Evolutionary conservation across 192 early-diverging fungal genomes (phyloP), one percentile per base, ranked within the genome.

Genomic region (Cladochytrium replicatum): DNA sequence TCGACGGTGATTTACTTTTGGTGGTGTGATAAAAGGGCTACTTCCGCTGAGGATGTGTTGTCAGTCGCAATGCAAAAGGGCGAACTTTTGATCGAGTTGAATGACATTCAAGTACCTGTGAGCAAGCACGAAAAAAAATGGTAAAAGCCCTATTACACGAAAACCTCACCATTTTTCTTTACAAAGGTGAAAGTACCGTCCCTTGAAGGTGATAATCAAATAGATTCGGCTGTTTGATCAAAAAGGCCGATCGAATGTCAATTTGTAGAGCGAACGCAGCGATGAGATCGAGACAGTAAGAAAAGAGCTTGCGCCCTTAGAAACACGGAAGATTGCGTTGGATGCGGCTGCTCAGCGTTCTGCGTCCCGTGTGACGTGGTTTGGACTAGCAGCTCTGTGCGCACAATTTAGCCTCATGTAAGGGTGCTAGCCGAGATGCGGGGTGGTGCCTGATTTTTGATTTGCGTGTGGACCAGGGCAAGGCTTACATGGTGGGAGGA

Each of bases 401-500:
- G 46, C 59, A 27, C 59, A 61, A 41, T 61, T 48, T 15, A 53
- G 59, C 6, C 27, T 61, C 15, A 61, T 61, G 59, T 37, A 37
- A 37, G 34, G 13, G 17, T 13, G 13, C n/a, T n/a, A n/a, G n/a
- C n/a, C 13, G 13, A 17, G 13, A 17, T 13, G 13, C 17, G 13
- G 34, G 13, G 13, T 17, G 13, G 13, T 37, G 13, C 17, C 34
- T 13, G 34, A 17, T 13, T 13, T 17, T 37, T n/a, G n/a, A 37
- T 13, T 37, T 37, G 13, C 13, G 13, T 37, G 13, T 13, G 17
- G 13, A 37, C 13, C 34, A 37, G 34, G 34, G 58, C 53, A 21
- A n/a, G 59, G 24, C 28, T 61, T 42, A 61, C 59, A 8, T 61
- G 47, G 46, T 54, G 45, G 54, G 59, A 61, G 26, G 54, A 61